Percentiles rank a stretch among this genome's conserved stretches.
Conservation (phyloP, 1,284 basidiomycete species). For the Coniferiporia weirii region DNA sequence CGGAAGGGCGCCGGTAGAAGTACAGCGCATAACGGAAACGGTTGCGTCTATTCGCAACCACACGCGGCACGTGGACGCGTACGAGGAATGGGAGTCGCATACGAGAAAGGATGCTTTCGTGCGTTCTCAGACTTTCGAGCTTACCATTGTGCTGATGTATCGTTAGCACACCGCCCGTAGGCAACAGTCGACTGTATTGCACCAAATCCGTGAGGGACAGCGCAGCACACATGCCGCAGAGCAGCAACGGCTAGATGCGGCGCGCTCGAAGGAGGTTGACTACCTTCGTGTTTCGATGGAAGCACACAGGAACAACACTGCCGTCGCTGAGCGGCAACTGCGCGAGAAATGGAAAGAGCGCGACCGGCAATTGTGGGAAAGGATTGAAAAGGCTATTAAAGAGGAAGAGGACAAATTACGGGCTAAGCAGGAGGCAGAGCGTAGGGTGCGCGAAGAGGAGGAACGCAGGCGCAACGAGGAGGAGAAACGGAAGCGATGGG, state of each 20-base stretch:
- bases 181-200: slow-evolving; percentile 38
- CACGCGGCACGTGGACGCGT: slow-evolving; percentile 63
- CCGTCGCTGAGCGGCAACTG: slow-evolving; percentile 42
- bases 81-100: slow-evolving; percentile 72
- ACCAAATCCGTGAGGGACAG: slow-evolving; percentile 35
- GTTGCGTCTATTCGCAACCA: slow-evolving; percentile 64
- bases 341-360: slow-evolving; percentile 45
- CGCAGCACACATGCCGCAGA: slow-evolving; percentile 34
- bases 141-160: slow-evolving; percentile 7
- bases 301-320: slow-evolving; percentile 30
- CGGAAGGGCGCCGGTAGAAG: slow-evolving; percentile 37
- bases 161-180: slow-evolving; percentile 54
- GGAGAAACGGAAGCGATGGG: slow-evolving; percentile 34
- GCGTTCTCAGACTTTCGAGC: slow-evolving; percentile 27
- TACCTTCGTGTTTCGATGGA: slow-evolving; percentile 38
- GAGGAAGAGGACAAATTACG: slow-evolving; percentile 58
- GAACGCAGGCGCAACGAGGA: slow-evolving; percentile 45
- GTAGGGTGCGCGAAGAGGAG: slow-evolving; percentile 41
- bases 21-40: slow-evolving; percentile 55
- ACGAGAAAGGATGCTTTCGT: slow-evolving; percentile 68
- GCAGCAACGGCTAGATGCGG: slow-evolving; percentile 31
- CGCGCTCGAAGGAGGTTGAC: slow-evolving; percentile 46
- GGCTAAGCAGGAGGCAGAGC: slow-evolving; percentile 47
- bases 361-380: slow-evolving; percentile 47
- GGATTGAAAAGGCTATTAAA: slow-evolving; percentile 60